Base-by-base conservation (phyloP, 768 basidiomycete genomes). In the Rhizopogon vulgaris region DNA sequence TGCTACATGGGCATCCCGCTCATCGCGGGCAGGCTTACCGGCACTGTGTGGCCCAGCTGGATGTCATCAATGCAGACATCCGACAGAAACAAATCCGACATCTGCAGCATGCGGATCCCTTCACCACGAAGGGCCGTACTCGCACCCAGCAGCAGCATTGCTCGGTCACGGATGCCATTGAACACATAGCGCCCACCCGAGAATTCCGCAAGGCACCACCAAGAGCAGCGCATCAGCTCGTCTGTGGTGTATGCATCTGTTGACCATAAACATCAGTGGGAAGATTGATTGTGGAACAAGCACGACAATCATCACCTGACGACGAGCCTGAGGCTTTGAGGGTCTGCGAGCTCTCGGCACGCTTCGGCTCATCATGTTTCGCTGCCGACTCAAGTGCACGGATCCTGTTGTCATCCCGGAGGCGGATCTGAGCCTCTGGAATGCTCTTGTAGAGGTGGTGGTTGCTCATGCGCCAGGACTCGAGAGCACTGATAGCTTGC, bases 91-190 rank as follows among this genome's bases (percentile, higher is more conserved):
- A 67, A 39, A 38, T 71, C 66, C 0, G 68, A 70, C 54, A 56
- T 57, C 0, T 60, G 48, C 8, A 70, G 45, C 0, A 36, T 27
- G 8, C 69, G 60, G 3, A 45, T 52, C 48, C 60, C 65, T 22
- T 68, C 67, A 0, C 70, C 69, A 30, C 64, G 62, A 56, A 63
- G 62, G 0, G 68, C 66, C n/a, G 62, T 61, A 6, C 57, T 42
- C 1, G 68, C 60, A 1, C 61, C 30, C 2, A 71, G 58, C 4
- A 27, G 27, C 1, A 69, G 56, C 69, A 69, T 70, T 1, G 63
- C 56, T 27, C 66, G 60, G 49, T 70, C 65, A 2, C 65, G 60
- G 17, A 64, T 3, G 28, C 55, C 52, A 41, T 55, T 24, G 38
- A 53, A 52, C 6, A 57, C 41, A 50, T 56, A 38, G 4, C 39